Conservation (phyloP, 2,329 filamentous ascomycete species). For the Neonectria punicea region DNA sequence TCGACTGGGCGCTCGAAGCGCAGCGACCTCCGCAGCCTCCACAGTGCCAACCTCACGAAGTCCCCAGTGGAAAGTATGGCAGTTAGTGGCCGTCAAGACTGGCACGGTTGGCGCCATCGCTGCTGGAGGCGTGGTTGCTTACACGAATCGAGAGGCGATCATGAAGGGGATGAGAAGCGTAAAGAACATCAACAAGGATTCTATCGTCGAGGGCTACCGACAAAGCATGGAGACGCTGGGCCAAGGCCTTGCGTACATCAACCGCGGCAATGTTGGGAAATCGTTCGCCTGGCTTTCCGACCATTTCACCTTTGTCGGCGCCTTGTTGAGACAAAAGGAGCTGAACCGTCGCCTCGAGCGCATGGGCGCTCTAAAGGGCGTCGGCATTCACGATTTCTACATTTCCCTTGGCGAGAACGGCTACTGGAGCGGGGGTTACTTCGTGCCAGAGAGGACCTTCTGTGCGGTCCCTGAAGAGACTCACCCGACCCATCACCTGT, state of each 20-base stretch:
- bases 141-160: constrained; percentile 79
- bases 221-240: constrained; percentile 60
- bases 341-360: constrained; percentile 73
- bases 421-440: constrained; percentile 68
- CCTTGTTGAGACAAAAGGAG: constrained; percentile 78
- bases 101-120: constrained; percentile 84
- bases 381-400: constrained; percentile 81
- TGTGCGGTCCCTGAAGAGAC: constrained; percentile 73
- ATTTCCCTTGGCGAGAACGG: constrained; percentile 79
- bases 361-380: constrained; percentile 67
- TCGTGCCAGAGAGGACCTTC: constrained; percentile 78
- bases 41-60: constrained; percentile 40
- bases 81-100: constrained; percentile 78
- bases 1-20: constrained; percentile 32
- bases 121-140: constrained; percentile 83
- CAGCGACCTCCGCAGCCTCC: constrained; percentile 24
- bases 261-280: constrained; percentile 68
- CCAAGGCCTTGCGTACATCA: constrained; percentile 67
- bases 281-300: constrained; percentile 83
- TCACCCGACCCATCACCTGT: constrained; percentile 53
- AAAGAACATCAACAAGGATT: constrained; percentile 59
- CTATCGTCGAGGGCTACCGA: constrained; percentile 60
- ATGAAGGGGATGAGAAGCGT: constrained; percentile 58
- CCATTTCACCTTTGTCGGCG: constrained; percentile 87
- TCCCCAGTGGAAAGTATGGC: constrained; percentile 64